phyloP scores from a whole-genome alignment of 306 rosid genomes.

The Mimosa bimucronata region DNA sequence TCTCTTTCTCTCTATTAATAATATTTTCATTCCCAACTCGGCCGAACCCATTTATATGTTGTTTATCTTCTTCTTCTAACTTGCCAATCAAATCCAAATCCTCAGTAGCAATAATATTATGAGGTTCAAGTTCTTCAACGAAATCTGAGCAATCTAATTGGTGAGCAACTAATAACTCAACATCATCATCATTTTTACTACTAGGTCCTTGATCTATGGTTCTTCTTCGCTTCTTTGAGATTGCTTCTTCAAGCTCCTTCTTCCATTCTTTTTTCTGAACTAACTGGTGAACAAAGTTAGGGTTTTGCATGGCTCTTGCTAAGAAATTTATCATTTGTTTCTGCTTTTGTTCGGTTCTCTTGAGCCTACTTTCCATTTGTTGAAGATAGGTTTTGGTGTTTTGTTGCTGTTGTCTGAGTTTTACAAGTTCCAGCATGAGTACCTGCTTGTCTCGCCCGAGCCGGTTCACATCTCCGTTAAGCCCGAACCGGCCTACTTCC shows the following conservation, averaged over 20 bases:
- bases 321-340: constrained; percentile 71
- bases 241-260: constrained; percentile 56
- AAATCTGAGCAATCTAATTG: constrained; percentile 32
- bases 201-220: constrained; percentile 56
- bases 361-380: constrained; percentile 63
- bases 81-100: constrained; percentile 44
- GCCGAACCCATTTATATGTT: constrained; percentile 10
- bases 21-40: constrained; percentile 28
- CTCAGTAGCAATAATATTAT: neutral
- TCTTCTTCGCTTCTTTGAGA: constrained; percentile 58
- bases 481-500: constrained; percentile 75
- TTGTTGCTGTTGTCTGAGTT: constrained; percentile 75
- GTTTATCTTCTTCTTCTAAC: constrained; percentile 25
- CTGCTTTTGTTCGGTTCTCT: constrained; percentile 66
- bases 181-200: neutral
- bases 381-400: constrained; percentile 49
- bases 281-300: constrained; percentile 58
- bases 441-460: constrained; percentile 69
- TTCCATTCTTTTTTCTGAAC: constrained; percentile 53
- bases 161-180: constrained; percentile 7
- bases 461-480: constrained; percentile 61
- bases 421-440: constrained; percentile 72
- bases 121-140: constrained; percentile 48
- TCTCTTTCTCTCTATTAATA: constrained; percentile 31
- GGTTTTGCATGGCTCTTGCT: constrained; percentile 75